Conservation (phyloP, 164 flowering plant species). For the Magnolia kwangsiensis region DNA sequence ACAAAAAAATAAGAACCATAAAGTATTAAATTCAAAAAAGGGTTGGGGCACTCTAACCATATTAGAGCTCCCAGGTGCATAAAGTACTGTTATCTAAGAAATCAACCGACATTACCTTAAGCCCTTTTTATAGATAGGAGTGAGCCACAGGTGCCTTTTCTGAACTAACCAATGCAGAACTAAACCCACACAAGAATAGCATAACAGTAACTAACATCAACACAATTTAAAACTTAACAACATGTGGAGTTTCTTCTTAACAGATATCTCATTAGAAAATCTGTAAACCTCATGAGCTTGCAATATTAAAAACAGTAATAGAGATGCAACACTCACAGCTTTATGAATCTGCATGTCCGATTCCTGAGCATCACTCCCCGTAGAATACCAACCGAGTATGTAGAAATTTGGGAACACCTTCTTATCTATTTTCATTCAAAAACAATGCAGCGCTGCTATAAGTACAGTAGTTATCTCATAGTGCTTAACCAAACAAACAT, state of each 20-base stretch:
- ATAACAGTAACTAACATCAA: no score
- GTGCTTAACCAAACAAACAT: neutral
- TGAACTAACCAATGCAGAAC: no score
- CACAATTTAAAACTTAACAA: no score
- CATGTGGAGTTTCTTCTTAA: neutral
- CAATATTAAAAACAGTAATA: neutral
- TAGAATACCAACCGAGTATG: constrained; percentile 96
- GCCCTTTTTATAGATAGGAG: no score
- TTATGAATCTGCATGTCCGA: constrained; percentile 85
- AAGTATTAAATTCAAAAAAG: no score
- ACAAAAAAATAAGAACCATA: no score
- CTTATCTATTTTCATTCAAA: constrained; percentile 44
- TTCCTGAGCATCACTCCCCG: constrained; percentile 78
- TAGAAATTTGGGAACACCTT: constrained; percentile 93
- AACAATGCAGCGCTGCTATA: neutral
- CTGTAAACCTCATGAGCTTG: neutral
- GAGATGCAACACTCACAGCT: constrained; percentile 55
- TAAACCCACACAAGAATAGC: no score
- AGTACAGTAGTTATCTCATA: neutral
- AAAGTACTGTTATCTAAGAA: no score
- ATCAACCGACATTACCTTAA: no score
- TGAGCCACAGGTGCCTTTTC: no score
- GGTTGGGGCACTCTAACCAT: no score
- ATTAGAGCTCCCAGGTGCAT: no score
- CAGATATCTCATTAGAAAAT: neutral